These are phyloP conservation scores for Trichothecium sympodiale DNA, from an alignment of 2,329 filamentous ascomycete species.

Conservation along the genomic window DNA sequence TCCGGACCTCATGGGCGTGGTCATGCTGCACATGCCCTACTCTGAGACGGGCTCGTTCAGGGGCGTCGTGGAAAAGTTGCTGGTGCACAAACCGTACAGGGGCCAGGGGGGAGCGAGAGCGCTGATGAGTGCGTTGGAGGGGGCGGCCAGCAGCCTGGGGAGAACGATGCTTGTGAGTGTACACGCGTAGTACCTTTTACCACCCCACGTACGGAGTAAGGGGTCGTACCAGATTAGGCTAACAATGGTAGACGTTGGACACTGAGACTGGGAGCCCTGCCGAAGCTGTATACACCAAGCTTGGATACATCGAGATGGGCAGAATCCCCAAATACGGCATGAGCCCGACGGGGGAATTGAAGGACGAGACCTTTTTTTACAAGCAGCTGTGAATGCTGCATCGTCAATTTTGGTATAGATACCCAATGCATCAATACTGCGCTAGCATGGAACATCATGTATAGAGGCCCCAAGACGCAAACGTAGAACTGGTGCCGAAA, in stretches of 20 bases:
- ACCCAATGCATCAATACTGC: too few relatives aligned
- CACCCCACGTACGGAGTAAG: background rate
- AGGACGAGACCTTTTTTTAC: constrained; percentile 46
- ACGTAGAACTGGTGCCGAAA: too few relatives aligned
- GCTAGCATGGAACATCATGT: too few relatives aligned
- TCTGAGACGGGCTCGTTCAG: constrained; percentile 46
- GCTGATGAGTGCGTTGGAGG: constrained; percentile 44
- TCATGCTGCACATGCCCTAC: constrained; percentile 39
- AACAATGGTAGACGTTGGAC: constrained; percentile 32
- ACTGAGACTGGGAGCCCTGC: constrained; percentile 40
- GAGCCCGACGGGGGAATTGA: constrained; percentile 35
- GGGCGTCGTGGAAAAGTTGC: constrained; percentile 44
- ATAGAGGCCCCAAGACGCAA: too few relatives aligned
- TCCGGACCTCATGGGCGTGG: constrained; percentile 41
- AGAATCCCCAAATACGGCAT: constrained; percentile 42
- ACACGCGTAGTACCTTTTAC: background rate
- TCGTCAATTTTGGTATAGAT: background rate
- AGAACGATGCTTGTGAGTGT: constrained; percentile 42
- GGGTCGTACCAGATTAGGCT: background rate
- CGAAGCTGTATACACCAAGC: constrained; percentile 39
- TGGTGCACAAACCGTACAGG: constrained; percentile 41
- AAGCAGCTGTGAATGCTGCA: constrained; percentile 34
- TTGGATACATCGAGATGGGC: constrained; percentile 47
- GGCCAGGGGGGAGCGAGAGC: constrained; percentile 37
- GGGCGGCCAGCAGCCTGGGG: constrained; percentile 35